Evolutionary conservation across 345 rosid genomes (phyloP), one percentile per base, ranked within the genome.

Genomic region (Lepidium aucheri): DNA sequence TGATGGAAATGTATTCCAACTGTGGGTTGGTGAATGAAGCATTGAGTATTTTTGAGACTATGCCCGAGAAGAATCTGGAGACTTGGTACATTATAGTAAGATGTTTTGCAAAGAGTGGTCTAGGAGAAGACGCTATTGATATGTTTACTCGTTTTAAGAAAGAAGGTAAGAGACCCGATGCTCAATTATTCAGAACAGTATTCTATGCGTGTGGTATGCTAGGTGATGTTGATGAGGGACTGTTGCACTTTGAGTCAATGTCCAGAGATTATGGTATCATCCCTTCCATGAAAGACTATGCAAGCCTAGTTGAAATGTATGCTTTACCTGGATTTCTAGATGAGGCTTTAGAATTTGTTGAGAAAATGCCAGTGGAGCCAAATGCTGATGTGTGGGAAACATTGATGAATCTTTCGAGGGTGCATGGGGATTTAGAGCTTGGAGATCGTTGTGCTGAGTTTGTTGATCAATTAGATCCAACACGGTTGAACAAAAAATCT

Each of bases 121-220:
- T 75, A 7, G 97, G 89, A 65, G 96, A 93, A 81, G 94, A 93
- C 50, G 91, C 89, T 35, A 75, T 93, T 42, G 94, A 93, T 61
- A 68, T 88, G 64, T 90, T 88, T 69, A 44, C 67, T 67, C 73
- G 74, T 9, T 93, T 90, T 65, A 93, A 85, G 74, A 77, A 72
- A 52, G 77, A 80, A 28, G 96, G 90, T 47, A 61, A 81, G 55
- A 78, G 67, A 65, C 96, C 94, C 0, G 82, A 88, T 15, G 79
- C 81, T 15, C 72, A 75, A 52, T 63, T 93, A 59, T 90, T 80
- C 49, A 55, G 80, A 38, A 74, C 84, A 3, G 72, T 90, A 3
- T 85, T 93, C 76, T 84, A 73, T 32, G 78, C 94, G 7, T 93
- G 96, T 70, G 68, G 79, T 51, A 75, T 76, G 22, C 49, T 85